These are phyloP conservation scores for Diaporthe caulivora DNA, from an alignment of 2,329 filamentous ascomycete species.

Conservation along the genomic window DNA sequence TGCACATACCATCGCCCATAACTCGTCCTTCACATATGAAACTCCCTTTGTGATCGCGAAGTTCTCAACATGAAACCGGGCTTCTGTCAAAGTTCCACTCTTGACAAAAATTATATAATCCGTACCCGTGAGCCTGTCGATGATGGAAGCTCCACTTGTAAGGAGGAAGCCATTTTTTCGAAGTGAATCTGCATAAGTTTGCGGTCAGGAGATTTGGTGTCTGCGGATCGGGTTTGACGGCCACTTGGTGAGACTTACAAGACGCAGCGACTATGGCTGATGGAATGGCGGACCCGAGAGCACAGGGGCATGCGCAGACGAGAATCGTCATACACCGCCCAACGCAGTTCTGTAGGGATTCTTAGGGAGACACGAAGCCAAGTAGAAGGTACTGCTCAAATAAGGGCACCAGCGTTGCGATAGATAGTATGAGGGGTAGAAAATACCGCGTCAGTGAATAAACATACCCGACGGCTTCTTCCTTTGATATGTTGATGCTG, in stretches of 20 bases:
- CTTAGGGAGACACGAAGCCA: background rate
- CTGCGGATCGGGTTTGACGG: too few species aligned
- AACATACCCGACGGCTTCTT: background rate
- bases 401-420: too few species aligned
- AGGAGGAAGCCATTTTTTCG: background rate
- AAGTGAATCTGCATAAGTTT: background rate
- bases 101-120: background rate
- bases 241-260: background rate
- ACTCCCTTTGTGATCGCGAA: background rate
- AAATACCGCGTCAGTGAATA: background rate
- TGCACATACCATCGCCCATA: background rate
- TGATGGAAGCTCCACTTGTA: background rate
- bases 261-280: background rate
- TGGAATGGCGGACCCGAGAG: background rate
- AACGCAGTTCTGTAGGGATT: background rate
- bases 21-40: background rate
- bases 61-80: background rate
- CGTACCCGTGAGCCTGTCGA: background rate
- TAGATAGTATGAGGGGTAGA: too few species aligned
- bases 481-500: background rate
- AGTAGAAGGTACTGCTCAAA: background rate
- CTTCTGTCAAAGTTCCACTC: background rate
- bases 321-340: background rate
- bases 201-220: background rate
- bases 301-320: background rate